Evolutionary conservation across 805 yeast genomes (phyloP).

Genomic region (Candida sithepensis): DNA sequence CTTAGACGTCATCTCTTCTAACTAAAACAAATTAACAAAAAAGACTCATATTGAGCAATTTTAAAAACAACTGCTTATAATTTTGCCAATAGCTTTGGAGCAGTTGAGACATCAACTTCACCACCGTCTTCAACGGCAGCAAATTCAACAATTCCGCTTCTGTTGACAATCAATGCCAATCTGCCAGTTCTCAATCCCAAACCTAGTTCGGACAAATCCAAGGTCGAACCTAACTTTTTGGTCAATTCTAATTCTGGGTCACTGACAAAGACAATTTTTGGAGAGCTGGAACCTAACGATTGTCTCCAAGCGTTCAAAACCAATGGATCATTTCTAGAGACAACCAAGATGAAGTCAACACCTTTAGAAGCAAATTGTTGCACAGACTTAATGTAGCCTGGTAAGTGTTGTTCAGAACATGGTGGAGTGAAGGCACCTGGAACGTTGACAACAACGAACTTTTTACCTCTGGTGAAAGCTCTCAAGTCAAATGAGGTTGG

Average conservation of each 20-base stretch:
- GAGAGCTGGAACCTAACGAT: slow-evolving; percentile 33
- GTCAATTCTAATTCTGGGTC: slow-evolving; percentile 62
- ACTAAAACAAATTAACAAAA: neutral
- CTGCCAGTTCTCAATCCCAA: slow-evolving; percentile 59
- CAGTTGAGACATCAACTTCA: slow-evolving; percentile 26
- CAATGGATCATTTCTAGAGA: slow-evolving; percentile 70
- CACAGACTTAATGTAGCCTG: slow-evolving; percentile 54
- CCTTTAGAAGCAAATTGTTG: slow-evolving; percentile 53
- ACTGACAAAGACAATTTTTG: slow-evolving; percentile 52
- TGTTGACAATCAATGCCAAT: slow-evolving; percentile 62
- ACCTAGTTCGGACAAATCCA: slow-evolving; percentile 52
- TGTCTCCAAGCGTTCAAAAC: slow-evolving; percentile 69
- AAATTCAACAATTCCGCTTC: slow-evolving; percentile 36
- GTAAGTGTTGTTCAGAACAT: slow-evolving; percentile 68
- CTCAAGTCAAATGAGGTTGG: slow-evolving; percentile 35
- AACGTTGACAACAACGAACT: slow-evolving; percentile 66
- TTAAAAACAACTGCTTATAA: slow-evolving; percentile 7
- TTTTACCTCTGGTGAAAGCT: slow-evolving; percentile 38
- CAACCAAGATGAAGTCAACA: slow-evolving; percentile 58
- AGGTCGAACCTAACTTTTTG: slow-evolving; percentile 51
- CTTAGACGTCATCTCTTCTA: neutral
- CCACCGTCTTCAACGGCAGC: slow-evolving; percentile 27
- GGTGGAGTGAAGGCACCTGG: slow-evolving; percentile 91
- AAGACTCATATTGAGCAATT: neutral
- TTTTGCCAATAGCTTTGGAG: slow-evolving; percentile 23